A percentile compares a stretch with the other conserved stretches of the same genome.
Evolutionary conservation across 2,329 filamentous ascomycete species (phyloP).

Genomic region (Coniochaeta sp.): DNA sequence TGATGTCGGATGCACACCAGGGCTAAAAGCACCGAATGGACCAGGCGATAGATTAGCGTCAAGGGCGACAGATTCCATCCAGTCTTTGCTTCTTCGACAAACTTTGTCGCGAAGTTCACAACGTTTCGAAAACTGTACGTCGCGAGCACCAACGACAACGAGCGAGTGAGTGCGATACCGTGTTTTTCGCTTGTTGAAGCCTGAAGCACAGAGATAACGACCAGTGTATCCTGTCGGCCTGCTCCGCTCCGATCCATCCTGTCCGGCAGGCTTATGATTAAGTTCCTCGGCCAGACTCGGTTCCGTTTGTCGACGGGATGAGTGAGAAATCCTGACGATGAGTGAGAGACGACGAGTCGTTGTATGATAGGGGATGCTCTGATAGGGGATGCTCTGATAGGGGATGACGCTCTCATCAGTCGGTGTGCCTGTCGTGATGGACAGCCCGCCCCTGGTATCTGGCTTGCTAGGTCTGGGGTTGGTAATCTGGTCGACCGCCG

Average conservation of each 20-base stretch:
- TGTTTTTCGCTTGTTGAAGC: no score
- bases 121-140: not conserved
- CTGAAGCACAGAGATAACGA: no score
- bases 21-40: constrained; percentile 3
- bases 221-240: not conserved
- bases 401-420: no score
- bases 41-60: constrained; percentile 1
- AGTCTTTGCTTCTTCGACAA: not conserved
- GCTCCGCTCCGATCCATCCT: not conserved
- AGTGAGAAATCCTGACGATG: not conserved
- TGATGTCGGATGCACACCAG: not conserved
- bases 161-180: no score
- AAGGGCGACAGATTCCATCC: no score
- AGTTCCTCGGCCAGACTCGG: not conserved
- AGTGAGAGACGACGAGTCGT: not conserved
- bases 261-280: not conserved
- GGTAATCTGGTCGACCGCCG: not conserved
- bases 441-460: not conserved
- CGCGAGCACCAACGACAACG: not conserved
- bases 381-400: no score
- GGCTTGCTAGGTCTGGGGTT: not conserved
- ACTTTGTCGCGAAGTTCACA: not conserved
- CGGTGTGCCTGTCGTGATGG: not conserved
- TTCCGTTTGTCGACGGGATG: not conserved
- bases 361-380: not conserved